Base-by-base conservation (phyloP, 2,329 filamentous ascomycete species). In the Chaetomiaceae sp. region DNA sequence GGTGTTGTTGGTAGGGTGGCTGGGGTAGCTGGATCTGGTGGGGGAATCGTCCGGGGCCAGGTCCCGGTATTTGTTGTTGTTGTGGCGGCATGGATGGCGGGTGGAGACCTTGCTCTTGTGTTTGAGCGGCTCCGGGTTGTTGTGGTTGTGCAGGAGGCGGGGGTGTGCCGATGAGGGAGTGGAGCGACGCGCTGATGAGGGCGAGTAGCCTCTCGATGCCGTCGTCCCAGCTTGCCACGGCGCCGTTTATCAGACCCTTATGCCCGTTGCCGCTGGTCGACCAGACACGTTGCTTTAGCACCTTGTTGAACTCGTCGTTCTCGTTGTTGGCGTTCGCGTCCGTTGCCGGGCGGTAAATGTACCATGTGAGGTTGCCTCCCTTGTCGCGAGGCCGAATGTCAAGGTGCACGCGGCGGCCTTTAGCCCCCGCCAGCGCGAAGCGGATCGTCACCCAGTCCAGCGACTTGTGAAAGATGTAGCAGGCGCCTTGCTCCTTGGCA, bases 391-490 rank as follows among this genome's bases (percentile, higher is more conserved):
- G 68, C 39, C 70, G 71, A n/a, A 83, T 66, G 33, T 80, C 73
- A 33, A 87, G 65, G 2, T 69, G 66, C n/a, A 68, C 65, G 31
- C 70, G 68, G 17, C 59, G 55, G 8, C 62, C 55, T 33, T 63
- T 60, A 48, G 59, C 61, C 4, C 59, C 55, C 21, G 64, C 55
- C 14, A 83, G 58, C 5, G 63, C 66, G 59, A 85, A 86, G 33
- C 74, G 73, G 7, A 87, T 64, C 8, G 71, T 71, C 45, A 79
- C 74, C 73, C 77, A 82, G 58, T 83, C 80, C 2, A 82, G 66
- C 1, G 75, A 70, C 54, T 76, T 73, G 50, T 77, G 70, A 17
- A 76, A 72, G 35, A 85, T 69, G 34, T 73, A 73, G 10, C 83
- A 69, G 4, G 62, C 65, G 12, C 74, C 76, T 45, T 74, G 71